A percentile compares a stretch with the other conserved stretches of the same genome.
Evolutionary conservation across 805 yeast genomes (phyloP).

Genomic region (Saccharomycopsis capsularis): DNA sequence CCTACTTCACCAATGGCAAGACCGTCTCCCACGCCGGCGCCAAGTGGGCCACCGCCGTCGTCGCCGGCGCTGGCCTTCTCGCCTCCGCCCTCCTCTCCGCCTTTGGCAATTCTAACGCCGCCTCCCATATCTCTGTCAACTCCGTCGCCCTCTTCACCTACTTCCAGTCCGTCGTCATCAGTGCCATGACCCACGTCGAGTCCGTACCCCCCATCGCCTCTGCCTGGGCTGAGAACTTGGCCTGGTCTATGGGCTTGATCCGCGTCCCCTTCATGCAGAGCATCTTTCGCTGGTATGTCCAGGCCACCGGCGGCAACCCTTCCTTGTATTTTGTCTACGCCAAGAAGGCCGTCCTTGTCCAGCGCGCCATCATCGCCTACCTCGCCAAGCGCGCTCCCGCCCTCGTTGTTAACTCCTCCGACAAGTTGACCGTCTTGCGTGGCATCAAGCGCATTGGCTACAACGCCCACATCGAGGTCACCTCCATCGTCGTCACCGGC

Average conservation of each 20-base stretch:
- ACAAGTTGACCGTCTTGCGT: slow-evolving; percentile 60
- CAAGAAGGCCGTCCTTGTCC: slow-evolving; percentile 49
- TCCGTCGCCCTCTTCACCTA: slow-evolving; percentile 77
- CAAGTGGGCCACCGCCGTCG: slow-evolving; percentile 89
- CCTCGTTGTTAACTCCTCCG: slow-evolving; percentile 40
- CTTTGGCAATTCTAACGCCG: slow-evolving; percentile 82
- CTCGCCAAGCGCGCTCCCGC: slow-evolving; percentile 32
- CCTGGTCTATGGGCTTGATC: slow-evolving; percentile 93
- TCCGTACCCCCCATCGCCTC: slow-evolving; percentile 87
- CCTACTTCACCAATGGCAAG: slow-evolving; percentile 70
- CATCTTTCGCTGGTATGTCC: slow-evolving; percentile 77
- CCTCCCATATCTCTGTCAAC: slow-evolving; percentile 82
- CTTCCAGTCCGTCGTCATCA: slow-evolving; percentile 82
- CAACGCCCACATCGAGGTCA: slow-evolving; percentile 68
- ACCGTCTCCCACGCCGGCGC: slow-evolving; percentile 75
- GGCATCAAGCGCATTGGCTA: slow-evolving; percentile 84
- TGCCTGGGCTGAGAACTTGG: slow-evolving; percentile 86
- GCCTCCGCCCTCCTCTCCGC: slow-evolving; percentile 74
- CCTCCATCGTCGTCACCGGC: slow-evolving; percentile 79
- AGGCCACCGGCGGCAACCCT: slow-evolving; percentile 86
- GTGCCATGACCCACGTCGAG: slow-evolving; percentile 79
- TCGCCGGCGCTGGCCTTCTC: slow-evolving; percentile 79
- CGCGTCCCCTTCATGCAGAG: slow-evolving; percentile 74
- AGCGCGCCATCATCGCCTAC: slow-evolving; percentile 39
- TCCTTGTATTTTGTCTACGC: slow-evolving; percentile 51